These are phyloP conservation scores for Nakataea oryzae DNA, from an alignment of 2,329 filamentous ascomycete species.

Conservation along the genomic window DNA sequence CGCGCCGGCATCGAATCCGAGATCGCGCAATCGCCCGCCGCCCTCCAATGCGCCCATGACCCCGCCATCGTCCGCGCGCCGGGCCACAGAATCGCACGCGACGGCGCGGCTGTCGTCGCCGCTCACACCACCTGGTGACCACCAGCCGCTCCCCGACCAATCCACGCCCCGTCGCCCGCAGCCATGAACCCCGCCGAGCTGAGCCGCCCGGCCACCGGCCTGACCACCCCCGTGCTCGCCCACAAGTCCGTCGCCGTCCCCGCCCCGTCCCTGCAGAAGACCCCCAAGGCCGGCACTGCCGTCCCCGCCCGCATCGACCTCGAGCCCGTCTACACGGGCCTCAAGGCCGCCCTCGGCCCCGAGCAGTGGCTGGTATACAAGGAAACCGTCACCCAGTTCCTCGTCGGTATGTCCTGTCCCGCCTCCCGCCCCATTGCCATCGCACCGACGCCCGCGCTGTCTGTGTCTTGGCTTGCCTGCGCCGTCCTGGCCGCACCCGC, in stretches of 20 bases:
- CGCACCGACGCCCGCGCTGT: background rate
- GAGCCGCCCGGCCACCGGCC: conserved; percentile 47
- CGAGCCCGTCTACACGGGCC: conserved; percentile 51
- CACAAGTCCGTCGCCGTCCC: conserved; percentile 47
- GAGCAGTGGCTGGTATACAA: conserved; percentile 58
- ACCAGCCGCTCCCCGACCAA: conserved; percentile 16
- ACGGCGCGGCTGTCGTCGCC: conserved; percentile 15
- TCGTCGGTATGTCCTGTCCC: conserved; percentile 39
- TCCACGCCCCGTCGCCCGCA: conserved; percentile 11
- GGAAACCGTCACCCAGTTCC: conserved; percentile 50
- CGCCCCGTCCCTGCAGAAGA: conserved; percentile 35
- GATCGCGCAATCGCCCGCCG: conserved; percentile 29
- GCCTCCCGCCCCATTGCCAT: background rate
- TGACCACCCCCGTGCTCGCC: conserved; percentile 48
- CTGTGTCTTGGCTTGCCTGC: background rate
- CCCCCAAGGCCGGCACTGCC: conserved; percentile 49
- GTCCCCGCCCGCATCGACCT: conserved; percentile 58
- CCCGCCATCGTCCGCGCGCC: conserved; percentile 29
- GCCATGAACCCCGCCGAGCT: conserved; percentile 57
- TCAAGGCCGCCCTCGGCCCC: conserved; percentile 47
- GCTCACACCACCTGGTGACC: background rate
- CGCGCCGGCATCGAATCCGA: conserved; percentile 24
- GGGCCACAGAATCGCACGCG: conserved; percentile 35
- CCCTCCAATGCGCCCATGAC: conserved; percentile 33
- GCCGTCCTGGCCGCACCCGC: conserved; percentile 20